phyloP scores from a whole-genome alignment of 2,329 filamentous ascomycete genomes.

The Teratosphaeria nubilosa region DNA sequence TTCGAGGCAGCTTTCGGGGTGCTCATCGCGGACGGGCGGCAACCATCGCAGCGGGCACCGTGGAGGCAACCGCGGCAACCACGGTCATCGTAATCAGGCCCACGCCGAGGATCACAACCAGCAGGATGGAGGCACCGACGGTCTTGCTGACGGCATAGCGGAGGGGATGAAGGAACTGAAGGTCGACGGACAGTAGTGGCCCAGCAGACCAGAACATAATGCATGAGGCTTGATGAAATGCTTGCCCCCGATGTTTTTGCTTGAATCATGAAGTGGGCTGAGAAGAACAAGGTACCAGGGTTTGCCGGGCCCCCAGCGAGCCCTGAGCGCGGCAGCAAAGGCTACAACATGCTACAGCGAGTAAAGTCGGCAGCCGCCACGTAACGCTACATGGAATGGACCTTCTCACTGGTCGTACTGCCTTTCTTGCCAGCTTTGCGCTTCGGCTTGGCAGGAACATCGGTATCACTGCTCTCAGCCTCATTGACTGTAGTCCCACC shows the following conservation, averaged over 20 bases:
- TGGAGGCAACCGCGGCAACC: background rate
- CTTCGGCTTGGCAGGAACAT: background rate
- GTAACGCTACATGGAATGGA: background rate
- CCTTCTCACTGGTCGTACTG: background rate
- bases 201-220: background rate
- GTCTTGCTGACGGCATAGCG: background rate
- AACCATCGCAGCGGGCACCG: background rate
- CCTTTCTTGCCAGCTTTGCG: background rate
- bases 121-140: background rate
- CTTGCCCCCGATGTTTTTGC: background rate
- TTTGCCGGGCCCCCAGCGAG: background rate
- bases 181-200: background rate
- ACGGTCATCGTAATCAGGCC: background rate
- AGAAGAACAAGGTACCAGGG: background rate
- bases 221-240: background rate
- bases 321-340: background rate
- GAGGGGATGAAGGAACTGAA: background rate
- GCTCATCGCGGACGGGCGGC: no score
- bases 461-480: background rate
- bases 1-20: no score
- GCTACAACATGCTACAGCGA: background rate
- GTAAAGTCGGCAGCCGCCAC: background rate
- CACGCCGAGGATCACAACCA: background rate
- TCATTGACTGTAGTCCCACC: background rate
- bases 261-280: background rate